These are phyloP conservation scores for Wickerhamomyces rabaulensis DNA, from an alignment of 805 yeast species.

Conservation along the genomic window DNA sequence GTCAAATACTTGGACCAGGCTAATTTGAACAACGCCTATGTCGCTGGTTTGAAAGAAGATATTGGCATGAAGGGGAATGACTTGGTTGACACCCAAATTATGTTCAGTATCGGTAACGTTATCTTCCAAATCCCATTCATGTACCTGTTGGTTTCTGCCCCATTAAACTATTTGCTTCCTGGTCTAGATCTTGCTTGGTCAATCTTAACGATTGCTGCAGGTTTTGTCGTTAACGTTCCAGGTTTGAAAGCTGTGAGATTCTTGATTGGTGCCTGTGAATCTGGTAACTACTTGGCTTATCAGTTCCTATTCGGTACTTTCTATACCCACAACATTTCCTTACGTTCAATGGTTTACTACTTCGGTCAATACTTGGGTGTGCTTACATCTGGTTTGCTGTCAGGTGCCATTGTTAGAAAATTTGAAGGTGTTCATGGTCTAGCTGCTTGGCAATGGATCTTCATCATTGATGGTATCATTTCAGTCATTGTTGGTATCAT, in stretches of 20 bases:
- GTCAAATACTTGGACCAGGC: slow-evolving; percentile 59
- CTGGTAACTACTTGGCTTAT: slow-evolving; percentile 57
- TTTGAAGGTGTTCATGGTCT: slow-evolving; percentile 40
- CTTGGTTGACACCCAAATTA: slow-evolving; percentile 52
- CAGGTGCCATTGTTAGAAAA: slow-evolving; percentile 42
- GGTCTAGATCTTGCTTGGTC: slow-evolving; percentile 38
- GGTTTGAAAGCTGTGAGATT: slow-evolving; percentile 61
- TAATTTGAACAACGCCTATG: slow-evolving; percentile 62
- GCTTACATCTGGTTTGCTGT: slow-evolving; percentile 51
- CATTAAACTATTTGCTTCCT: slow-evolving; percentile 42
- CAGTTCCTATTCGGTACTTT: slow-evolving; percentile 57
- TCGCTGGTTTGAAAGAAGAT: slow-evolving; percentile 56
- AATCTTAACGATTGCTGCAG: slow-evolving; percentile 36
- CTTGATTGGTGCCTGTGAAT: slow-evolving; percentile 64
- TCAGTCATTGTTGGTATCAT: slow-evolving; percentile 35
- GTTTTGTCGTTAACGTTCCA: slow-evolving; percentile 42
- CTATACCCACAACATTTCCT: slow-evolving; percentile 51
- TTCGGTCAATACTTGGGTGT: slow-evolving; percentile 60
- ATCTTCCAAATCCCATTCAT: slow-evolving; percentile 65
- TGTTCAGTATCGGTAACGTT: slow-evolving; percentile 56
- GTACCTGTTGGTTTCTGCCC: slow-evolving; percentile 44
- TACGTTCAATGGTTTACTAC: slow-evolving; percentile 60
- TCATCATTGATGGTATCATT: slow-evolving; percentile 44
- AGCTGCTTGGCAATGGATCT: slow-evolving; percentile 47
- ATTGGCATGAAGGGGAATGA: slow-evolving; percentile 60